A percentile compares a stretch with the other conserved stretches of the same genome.
Conservation (phyloP, 371 early-diverging fungal genomes). For the Mortierella sp. region DNA sequence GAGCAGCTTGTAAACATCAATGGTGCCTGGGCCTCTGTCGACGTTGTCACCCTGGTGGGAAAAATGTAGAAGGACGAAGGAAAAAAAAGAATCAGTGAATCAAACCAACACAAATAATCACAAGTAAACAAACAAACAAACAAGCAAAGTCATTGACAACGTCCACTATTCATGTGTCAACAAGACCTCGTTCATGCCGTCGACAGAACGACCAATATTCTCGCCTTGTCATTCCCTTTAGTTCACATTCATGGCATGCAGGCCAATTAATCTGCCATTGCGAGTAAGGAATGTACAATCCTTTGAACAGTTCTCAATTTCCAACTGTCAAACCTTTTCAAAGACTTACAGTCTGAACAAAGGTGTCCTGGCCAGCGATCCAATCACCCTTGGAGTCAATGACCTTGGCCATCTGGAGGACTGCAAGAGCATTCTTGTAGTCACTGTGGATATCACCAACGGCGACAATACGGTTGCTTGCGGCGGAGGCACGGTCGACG, state of each 20-base stretch:
- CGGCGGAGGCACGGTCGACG: not conserved
- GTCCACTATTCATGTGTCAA: not conserved
- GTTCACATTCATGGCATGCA: not conserved
- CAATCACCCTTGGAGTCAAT: slow-evolving; percentile 73
- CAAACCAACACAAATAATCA: not conserved
- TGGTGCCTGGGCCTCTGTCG: slow-evolving; percentile 83
- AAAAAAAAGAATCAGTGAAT: not conserved
- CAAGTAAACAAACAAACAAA: not conserved
- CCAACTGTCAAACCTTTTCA: not conserved
- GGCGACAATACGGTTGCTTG: slow-evolving; percentile 74
- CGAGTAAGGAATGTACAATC: not conserved
- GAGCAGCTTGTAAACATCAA: slow-evolving; percentile 73
- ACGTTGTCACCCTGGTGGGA: slow-evolving; percentile 77
- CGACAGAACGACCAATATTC: not conserved
- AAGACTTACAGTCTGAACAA: slow-evolving; percentile 67
- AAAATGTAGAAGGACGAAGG: not conserved
- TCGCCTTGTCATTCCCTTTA: not conserved
- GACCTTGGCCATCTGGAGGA: slow-evolving; percentile 74
- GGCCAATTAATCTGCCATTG: not conserved
- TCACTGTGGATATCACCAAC: slow-evolving; percentile 89
- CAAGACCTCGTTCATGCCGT: not conserved
- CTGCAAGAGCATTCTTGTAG: slow-evolving; percentile 65
- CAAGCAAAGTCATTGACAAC: not conserved
- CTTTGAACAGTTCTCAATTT: not conserved
- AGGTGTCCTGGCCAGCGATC: slow-evolving; percentile 70